Evolutionary conservation across 495 filamentous ascomycete genomes (phyloP).

Genomic region (Astrocystis sublimbata): DNA sequence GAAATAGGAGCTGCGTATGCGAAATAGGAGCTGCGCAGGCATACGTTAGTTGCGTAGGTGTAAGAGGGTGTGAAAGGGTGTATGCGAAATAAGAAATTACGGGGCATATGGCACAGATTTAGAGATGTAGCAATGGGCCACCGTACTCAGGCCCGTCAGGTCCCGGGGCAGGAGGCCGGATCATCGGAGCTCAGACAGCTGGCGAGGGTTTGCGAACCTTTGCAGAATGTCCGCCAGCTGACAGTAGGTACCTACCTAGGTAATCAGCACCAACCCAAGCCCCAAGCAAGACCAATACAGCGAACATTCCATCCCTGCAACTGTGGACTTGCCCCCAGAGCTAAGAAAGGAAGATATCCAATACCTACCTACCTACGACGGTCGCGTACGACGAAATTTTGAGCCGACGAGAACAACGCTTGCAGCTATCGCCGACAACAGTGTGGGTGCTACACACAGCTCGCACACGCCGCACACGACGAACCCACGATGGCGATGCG

Average conservation of each 20-base stretch:
- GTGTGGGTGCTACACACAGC: neutral
- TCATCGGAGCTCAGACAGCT: neutral
- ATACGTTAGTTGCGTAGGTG: no score
- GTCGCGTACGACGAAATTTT: constrained; percentile 22
- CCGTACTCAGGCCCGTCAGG: neutral
- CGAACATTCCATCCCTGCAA: neutral
- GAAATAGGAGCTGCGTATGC: no score
- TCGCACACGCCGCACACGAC: constrained; percentile 6
- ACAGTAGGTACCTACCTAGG: neutral
- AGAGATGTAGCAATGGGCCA: no score
- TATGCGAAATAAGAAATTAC: no score
- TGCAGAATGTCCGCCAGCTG: neutral
- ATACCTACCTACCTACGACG: no score
- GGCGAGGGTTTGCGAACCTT: no score
- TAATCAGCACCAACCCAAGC: neutral
- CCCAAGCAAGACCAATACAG: no score
- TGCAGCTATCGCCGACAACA: constrained; percentile 4
- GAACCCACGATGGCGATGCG: constrained; percentile 27
- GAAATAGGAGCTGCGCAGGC: no score
- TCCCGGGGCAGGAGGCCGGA: neutral
- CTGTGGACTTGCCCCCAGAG: neutral
- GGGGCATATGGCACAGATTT: no score
- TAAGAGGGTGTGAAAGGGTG: no score
- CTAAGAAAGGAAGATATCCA: no score
- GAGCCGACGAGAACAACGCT: constrained; percentile 10